Conservation (phyloP, 768 basidiomycete species). For the Exidia glandulosa region DNA sequence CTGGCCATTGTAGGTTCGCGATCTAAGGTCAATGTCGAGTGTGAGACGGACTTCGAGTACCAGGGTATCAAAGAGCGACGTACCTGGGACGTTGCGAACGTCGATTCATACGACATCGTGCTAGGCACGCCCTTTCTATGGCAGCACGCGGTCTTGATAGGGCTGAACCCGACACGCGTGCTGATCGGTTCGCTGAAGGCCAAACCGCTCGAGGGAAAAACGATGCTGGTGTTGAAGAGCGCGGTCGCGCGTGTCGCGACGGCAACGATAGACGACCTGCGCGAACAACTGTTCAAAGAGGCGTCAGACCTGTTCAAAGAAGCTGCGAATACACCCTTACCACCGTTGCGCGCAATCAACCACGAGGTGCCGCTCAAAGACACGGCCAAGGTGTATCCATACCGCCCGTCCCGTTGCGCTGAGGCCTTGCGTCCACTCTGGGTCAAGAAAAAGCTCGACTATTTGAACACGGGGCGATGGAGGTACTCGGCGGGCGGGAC, state of each 20-base stretch:
- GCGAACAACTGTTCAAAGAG: background rate
- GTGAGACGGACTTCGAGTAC: constrained; percentile 1
- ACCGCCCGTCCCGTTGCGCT: constrained; percentile 22
- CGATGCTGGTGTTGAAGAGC: background rate
- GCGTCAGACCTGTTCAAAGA: background rate
- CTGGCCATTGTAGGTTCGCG: constrained; percentile 5
- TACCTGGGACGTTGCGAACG: constrained; percentile 22
- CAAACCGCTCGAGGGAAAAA: background rate
- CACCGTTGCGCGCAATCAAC: constrained; percentile 30
- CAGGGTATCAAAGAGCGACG: background rate
- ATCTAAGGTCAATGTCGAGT: constrained; percentile 1
- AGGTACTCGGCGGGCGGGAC: background rate
- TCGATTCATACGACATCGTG: constrained; percentile 26
- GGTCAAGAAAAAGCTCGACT: constrained; percentile 14
- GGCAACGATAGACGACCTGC: background rate
- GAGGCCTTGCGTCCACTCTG: constrained; percentile 20
- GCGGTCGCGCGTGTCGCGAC: background rate
- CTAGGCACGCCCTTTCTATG: constrained; percentile 26
- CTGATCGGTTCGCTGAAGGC: background rate
- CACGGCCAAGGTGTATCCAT: constrained; percentile 18
- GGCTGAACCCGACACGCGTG: constrained; percentile 11
- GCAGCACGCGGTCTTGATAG: constrained; percentile 17
- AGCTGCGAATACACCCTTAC: constrained; percentile 16
- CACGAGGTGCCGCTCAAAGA: constrained; percentile 31
- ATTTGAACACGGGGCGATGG: constrained; percentile 6